phyloP scores from a whole-genome alignment of 371 early-diverging fungal species.

The Dinochytrium kinnereticum region DNA sequence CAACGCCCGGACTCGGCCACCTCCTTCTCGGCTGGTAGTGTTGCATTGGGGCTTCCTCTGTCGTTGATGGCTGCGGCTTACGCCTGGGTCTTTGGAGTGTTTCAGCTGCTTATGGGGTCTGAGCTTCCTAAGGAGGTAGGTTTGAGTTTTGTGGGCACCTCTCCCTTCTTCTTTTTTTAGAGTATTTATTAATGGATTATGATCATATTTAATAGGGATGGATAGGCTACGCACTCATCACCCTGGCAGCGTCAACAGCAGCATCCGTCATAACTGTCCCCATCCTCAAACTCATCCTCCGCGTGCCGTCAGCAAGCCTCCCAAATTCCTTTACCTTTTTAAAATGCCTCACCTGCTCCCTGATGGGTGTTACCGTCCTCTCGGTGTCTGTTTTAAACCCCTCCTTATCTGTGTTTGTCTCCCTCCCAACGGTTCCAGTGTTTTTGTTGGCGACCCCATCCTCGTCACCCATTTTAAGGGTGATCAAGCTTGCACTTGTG shows the following conservation, averaged over 20 bases:
- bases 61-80: background rate
- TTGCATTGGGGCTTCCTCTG: background rate
- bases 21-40: background rate
- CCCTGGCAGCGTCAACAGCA: background rate
- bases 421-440: constrained; percentile 69
- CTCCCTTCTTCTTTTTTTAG: background rate
- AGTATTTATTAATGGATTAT: background rate
- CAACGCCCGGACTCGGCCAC: background rate
- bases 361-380: constrained; percentile 73
- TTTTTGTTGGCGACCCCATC: constrained; percentile 62
- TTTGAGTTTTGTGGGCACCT: background rate
- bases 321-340: constrained; percentile 52
- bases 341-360: constrained; percentile 70
- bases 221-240: background rate
- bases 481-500: constrained; percentile 44
- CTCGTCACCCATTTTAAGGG: constrained; percentile 28
- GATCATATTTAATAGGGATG: background rate
- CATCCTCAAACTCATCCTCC: background rate
- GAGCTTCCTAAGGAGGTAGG: background rate
- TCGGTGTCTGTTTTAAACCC: constrained; percentile 84
- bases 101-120: background rate
- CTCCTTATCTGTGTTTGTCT: constrained; percentile 76
- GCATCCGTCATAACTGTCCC: background rate
- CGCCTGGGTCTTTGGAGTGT: background rate
- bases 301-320: too few species aligned